These are phyloP conservation scores for Arthrinium puccinioides DNA, from an alignment of 2,329 filamentous ascomycete species.

Conservation along the genomic window DNA sequence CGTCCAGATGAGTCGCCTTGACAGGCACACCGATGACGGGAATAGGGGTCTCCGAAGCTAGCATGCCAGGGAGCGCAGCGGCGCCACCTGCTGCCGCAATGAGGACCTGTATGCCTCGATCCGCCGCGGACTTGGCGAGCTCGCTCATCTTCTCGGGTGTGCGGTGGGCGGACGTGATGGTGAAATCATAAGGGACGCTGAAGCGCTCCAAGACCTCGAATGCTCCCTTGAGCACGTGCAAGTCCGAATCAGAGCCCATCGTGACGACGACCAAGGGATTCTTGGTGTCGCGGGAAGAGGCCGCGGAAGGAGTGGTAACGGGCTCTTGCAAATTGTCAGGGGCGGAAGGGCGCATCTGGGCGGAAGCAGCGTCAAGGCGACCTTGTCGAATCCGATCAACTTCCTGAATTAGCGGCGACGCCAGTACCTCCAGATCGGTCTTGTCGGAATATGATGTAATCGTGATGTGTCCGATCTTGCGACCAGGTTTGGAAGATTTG, in stretches of 20 bases:
- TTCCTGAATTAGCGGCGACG: slow-evolving; percentile 61
- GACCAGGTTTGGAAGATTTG: slow-evolving; percentile 77
- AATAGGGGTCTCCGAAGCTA: slow-evolving; percentile 61
- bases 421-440: slow-evolving; percentile 50
- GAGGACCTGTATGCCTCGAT: slow-evolving; percentile 62
- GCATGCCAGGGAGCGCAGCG: slow-evolving; percentile 69
- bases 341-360: slow-evolving; percentile 9
- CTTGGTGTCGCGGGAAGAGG: slow-evolving; percentile 19
- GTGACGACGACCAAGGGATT: slow-evolving; percentile 66
- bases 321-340: too few relatives aligned
- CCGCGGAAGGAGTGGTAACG: slow-evolving; percentile 23
- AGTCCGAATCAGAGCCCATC: slow-evolving; percentile 78
- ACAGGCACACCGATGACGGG: slow-evolving; percentile 75
- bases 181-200: slow-evolving; percentile 62
- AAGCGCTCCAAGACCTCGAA: slow-evolving; percentile 63
- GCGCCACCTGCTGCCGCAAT: slow-evolving; percentile 72
- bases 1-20: slow-evolving; percentile 65
- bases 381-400: slow-evolving; percentile 53
- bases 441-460: slow-evolving; percentile 62
- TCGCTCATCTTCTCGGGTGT: slow-evolving; percentile 65
- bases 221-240: slow-evolving; percentile 58
- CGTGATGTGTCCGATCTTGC: slow-evolving; percentile 95
- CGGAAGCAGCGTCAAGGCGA: slow-evolving; percentile 33
- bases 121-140: slow-evolving; percentile 56
- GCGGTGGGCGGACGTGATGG: slow-evolving; percentile 75